These are phyloP conservation scores for Chlamydomonas applanata DNA, from an alignment of 139 green algal species.

Conservation along the genomic window DNA sequence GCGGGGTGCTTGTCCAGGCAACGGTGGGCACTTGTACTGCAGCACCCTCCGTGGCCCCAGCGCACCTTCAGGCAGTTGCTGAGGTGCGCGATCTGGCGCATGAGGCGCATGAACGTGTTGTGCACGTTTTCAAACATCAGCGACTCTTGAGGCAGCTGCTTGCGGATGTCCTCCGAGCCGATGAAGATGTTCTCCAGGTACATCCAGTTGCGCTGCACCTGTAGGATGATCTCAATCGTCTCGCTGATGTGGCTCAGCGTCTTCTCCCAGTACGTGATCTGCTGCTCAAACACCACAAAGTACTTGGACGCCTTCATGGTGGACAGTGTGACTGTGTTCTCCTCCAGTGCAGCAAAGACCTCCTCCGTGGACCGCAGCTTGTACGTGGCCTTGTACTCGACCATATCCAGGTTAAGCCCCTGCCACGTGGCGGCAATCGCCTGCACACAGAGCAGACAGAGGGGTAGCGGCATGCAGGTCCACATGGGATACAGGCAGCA, in stretches of 20 bases:
- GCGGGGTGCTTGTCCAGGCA: too few species aligned
- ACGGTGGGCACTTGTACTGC: too few species aligned
- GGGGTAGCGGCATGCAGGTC: too few species aligned
- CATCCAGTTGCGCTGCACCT: constrained; percentile 83
- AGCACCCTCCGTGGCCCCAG: too few species aligned
- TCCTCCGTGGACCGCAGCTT: constrained; percentile 84
- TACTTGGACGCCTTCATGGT: constrained; percentile 89
- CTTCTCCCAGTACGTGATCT: constrained; percentile 79
- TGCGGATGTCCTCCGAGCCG: constrained; percentile 86
- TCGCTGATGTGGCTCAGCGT: constrained; percentile 74
- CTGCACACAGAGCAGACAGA: constrained; percentile 5
- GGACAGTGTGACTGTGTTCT: constrained; percentile 81
- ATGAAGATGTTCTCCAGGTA: constrained; percentile 94
- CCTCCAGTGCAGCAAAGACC: constrained; percentile 78
- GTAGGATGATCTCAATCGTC: constrained; percentile 79
- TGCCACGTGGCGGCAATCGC: constrained; percentile 40
- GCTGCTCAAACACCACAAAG: constrained; percentile 83
- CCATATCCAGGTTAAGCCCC: constrained; percentile 70
- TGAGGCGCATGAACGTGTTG: constrained; percentile 56
- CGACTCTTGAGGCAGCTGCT: constrained; percentile 79
- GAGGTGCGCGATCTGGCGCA: constrained; percentile 47
- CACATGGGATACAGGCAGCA: too few species aligned
- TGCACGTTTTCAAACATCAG: constrained; percentile 76
- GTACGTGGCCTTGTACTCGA: constrained; percentile 68
- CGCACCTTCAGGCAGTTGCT: constrained; percentile 38